A percentile compares a stretch with the other conserved stretches of the same genome.
These are phyloP conservation scores for Kurtzmaniella quercitrusa DNA, from an alignment of 1,139 yeast genomes.

Conservation along the genomic window DNA sequence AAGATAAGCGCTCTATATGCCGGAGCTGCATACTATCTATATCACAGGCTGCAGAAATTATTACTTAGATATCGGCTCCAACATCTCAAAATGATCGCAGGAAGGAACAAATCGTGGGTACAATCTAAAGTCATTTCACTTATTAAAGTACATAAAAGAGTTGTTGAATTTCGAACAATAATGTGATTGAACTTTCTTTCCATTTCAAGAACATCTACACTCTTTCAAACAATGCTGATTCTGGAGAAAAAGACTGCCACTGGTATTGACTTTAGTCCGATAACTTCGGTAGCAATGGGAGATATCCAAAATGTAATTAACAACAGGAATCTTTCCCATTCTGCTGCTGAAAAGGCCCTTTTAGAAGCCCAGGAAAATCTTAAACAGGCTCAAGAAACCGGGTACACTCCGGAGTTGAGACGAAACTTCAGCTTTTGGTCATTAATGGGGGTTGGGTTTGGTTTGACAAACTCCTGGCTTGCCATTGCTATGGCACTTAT, in stretches of 20 bases:
- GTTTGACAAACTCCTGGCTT: constrained; percentile 67
- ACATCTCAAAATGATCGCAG: not conserved
- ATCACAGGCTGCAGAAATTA: not conserved
- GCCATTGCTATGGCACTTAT: constrained; percentile 62
- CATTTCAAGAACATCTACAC: no score
- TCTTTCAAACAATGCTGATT: constrained; percentile 12
- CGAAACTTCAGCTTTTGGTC: constrained; percentile 46
- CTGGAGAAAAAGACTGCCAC: not conserved
- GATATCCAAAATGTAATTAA: constrained; percentile 16
- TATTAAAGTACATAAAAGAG: no score
- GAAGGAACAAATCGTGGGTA: no score
- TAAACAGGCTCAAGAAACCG: constrained; percentile 29
- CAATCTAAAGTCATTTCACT: no score
- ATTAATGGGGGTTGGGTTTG: constrained; percentile 63
- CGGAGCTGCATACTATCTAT: not conserved
- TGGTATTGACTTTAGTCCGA: constrained; percentile 10
- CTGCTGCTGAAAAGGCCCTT: constrained; percentile 15
- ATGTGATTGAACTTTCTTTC: no score
- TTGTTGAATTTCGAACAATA: no score
- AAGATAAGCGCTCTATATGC: not conserved
- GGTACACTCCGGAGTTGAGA: constrained; percentile 37
- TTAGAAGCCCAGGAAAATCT: constrained; percentile 32
- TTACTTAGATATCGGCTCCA: not conserved
- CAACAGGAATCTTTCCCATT: constrained; percentile 3
- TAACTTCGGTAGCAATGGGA: constrained; percentile 18